Evolutionary conservation across 768 basidiomycete genomes (phyloP).

Genomic region (Leucogyrophana mollusca): DNA sequence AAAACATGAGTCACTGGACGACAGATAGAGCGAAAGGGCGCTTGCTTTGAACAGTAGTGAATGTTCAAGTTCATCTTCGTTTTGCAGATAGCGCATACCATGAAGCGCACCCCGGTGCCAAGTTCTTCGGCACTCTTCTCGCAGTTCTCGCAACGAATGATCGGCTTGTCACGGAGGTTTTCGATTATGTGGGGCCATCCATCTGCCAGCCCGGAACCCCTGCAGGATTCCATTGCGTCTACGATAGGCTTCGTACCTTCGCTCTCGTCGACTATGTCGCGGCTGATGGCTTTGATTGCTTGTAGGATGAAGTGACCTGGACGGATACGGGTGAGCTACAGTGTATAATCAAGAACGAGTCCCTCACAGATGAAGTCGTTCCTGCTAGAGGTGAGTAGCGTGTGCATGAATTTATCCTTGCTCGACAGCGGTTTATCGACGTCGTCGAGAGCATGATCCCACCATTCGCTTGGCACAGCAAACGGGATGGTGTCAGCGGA

Average conservation of each 20-base stretch:
- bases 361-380: conserved; percentile 19
- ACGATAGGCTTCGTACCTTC: conserved; percentile 1
- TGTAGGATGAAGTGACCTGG: conserved; percentile 8
- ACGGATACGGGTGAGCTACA: no score
- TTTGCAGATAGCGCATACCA: conserved; percentile 20
- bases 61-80: conserved; percentile 13
- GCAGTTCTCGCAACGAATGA: conserved; percentile 19
- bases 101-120: conserved; percentile 12
- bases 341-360: neutral
- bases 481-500: conserved; percentile 6
- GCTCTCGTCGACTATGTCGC: neutral
- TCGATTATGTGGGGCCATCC: neutral
- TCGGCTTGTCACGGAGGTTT: conserved; percentile 9
- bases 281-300: conserved; percentile 2
- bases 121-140: conserved; percentile 16
- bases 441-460: conserved; percentile 11
- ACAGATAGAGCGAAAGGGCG: neutral
- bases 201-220: neutral
- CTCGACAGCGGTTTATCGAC: neutral
- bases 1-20: no score
- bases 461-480: conserved; percentile 15
- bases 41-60: conserved; percentile 18
- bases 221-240: conserved; percentile 3
- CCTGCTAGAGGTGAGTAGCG: conserved; percentile 9
- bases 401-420: conserved; percentile 5